Base-by-base conservation (phyloP, 2,329 filamentous ascomycete genomes). In the Coleophoma crateriformis region DNA sequence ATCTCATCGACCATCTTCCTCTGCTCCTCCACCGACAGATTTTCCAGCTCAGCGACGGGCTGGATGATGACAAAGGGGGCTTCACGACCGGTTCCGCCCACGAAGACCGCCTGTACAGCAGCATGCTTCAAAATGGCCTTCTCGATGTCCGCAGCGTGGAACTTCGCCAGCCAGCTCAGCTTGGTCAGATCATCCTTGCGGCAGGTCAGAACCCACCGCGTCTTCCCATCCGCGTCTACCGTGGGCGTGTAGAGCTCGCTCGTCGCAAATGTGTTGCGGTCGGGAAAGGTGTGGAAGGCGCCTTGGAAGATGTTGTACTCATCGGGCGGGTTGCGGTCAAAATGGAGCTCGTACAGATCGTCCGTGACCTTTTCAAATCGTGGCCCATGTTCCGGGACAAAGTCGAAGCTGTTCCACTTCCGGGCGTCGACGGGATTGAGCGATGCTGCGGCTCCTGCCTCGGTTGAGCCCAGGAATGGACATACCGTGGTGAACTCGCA, bases 111-210 rank as follows among this genome's bases (percentile, higher is more conserved):
- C 7, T 8, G 5, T 3, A 46, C 32, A 6, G n/a, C 11, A 2
- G 27, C 1, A 19, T 46, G 27, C 19, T 17, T 35, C 4, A 1
- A 1, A 3, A 46, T 35, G 8, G 32, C 14, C 14, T 35, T 33
- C 20, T 46, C 44, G 14, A 46, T 46, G 14, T 46, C 32, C 33
- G 44, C 10, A 10, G 44, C 44, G 13, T 46, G 44, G 44, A 46
- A 46, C 14, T 46, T 46, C 4, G 44, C 32, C 7, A 46, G 44
- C 44, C 44, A 46, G 33, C 11, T n/a, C n/a, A 46, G 32, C 14
- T 46, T 46, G 14, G 35, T 33, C 12, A 46, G 33, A 19, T 46
- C 44, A 46, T 46, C 44, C 20, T 35, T 35, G 7, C 44, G 44
- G 12, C 32, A 13, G 10, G 13, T n/a, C 6, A 13, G 35, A 8